Evolutionary conservation across 805 yeast genomes (phyloP).

Genomic region (Wickerhamiella parazyma): DNA sequence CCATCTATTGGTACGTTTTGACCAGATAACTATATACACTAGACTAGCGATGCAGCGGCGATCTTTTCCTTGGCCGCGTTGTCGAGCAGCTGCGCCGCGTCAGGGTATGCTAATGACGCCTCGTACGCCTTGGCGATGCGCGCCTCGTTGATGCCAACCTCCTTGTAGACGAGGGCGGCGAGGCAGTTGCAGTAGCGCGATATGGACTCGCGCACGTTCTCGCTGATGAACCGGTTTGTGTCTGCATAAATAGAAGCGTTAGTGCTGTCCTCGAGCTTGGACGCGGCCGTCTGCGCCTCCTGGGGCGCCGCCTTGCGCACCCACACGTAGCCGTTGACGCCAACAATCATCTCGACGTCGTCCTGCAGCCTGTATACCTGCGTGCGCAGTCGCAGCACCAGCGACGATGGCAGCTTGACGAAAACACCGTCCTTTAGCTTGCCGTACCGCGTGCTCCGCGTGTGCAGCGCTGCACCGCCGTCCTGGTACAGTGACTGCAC

Average conservation of each 20-base stretch:
- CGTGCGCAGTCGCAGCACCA: conserved; percentile 72
- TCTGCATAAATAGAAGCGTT: conserved; percentile 90
- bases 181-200: conserved; percentile 77
- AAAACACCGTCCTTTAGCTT: conserved; percentile 85
- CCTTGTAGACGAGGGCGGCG: conserved; percentile 67
- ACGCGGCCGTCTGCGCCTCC: conserved; percentile 39
- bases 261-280: conserved; percentile 75
- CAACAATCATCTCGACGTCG: conserved; percentile 72
- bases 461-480: conserved; percentile 88
- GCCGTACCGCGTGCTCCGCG: conserved; percentile 91
- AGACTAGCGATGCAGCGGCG: conserved; percentile 57
- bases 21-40: conserved; percentile 32
- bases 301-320: conserved; percentile 41
- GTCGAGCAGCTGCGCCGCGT: conserved; percentile 57
- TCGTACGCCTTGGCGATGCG: conserved; percentile 76
- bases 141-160: conserved; percentile 73
- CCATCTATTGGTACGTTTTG: conserved; percentile 42
- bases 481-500: conserved; percentile 81
- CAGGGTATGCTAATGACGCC: conserved; percentile 65
- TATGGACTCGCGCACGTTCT: conserved; percentile 53
- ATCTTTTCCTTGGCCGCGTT: conserved; percentile 58
- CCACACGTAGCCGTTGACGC: conserved; percentile 95
- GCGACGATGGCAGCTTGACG: conserved; percentile 64
- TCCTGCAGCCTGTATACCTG: conserved; percentile 88
- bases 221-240: conserved; percentile 58